Evolutionary conservation across 768 basidiomycete genomes (phyloP).

Genomic region (Candolleomyces efflorescens): DNA sequence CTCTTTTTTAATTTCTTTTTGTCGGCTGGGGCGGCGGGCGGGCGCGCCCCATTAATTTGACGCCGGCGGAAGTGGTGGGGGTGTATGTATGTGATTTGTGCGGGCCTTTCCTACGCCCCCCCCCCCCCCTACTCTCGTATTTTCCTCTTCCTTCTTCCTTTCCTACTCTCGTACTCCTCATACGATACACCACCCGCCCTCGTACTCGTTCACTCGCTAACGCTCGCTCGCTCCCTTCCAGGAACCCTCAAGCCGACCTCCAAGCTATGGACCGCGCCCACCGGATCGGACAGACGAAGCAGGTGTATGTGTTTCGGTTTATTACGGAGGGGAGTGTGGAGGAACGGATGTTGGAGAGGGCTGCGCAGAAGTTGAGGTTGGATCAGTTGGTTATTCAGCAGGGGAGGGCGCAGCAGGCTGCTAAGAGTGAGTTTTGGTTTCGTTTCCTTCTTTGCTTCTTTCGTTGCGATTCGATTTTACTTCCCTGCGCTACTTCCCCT

Average conservation of each 20-base stretch:
- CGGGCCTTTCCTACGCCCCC: too few species aligned
- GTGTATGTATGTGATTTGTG: too few species aligned
- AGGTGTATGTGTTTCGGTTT: slow-evolving; percentile 96
- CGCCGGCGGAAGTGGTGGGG: too few species aligned
- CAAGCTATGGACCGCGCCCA: slow-evolving; percentile 99
- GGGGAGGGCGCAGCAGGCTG: slow-evolving; percentile 72
- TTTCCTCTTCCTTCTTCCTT: too few species aligned
- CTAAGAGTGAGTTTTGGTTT: slow-evolving; percentile 59
- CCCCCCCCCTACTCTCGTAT: too few species aligned
- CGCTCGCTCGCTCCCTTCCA: slow-evolving; percentile 23
- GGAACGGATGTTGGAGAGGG: slow-evolving; percentile 91
- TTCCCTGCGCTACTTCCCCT: too few species aligned
- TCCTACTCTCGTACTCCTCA: neutral
- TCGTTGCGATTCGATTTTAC: too few species aligned
- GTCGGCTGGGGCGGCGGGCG: too few species aligned
- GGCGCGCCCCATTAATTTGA: too few species aligned
- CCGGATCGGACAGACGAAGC: slow-evolving; percentile 95
- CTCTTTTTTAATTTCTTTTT: too few species aligned
- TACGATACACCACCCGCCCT: too few species aligned
- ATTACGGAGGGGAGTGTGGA: slow-evolving; percentile 95
- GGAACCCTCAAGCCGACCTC: slow-evolving; percentile 98
- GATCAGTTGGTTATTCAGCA: slow-evolving; percentile 98
- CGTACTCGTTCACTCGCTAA: neutral
- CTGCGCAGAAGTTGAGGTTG: slow-evolving; percentile 90
- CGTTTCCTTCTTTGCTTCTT: too few species aligned